Evolutionary conservation across 345 rosid species (phyloP).

Genomic region (Combretum micranthum): DNA sequence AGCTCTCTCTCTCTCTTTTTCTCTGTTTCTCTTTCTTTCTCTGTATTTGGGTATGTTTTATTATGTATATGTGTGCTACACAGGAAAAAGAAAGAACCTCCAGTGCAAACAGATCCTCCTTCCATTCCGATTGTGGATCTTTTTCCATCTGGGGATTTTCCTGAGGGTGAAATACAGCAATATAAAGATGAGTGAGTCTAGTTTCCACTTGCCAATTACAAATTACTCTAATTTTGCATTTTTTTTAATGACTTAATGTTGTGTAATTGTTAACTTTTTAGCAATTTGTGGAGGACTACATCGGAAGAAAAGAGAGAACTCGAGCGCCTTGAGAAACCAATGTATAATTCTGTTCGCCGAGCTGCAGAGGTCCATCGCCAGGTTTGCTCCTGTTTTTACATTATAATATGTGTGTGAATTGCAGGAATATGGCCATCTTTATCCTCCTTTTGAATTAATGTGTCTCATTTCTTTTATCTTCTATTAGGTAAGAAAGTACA

Average conservation of each 20-base stretch:
- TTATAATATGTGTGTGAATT: background rate
- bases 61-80: slow-evolving; percentile 7
- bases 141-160: slow-evolving; percentile 91
- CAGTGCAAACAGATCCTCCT: slow-evolving; percentile 84
- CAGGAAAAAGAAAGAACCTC: slow-evolving; percentile 82
- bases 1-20: slow-evolving; percentile 8
- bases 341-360: slow-evolving; percentile 83
- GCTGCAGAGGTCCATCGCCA: slow-evolving; percentile 99
- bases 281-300: slow-evolving; percentile 91
- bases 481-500: slow-evolving; percentile 71
- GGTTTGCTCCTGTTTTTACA: slow-evolving; percentile 29
- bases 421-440: background rate
- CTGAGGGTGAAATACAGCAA: slow-evolving; percentile 97
- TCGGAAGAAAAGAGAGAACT: slow-evolving; percentile 96
- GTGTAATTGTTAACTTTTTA: slow-evolving; percentile 13
- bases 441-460: background rate
- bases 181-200: slow-evolving; percentile 85
- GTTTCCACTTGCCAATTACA: background rate
- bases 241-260: background rate
- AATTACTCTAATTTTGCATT: too few species aligned
- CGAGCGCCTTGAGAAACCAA: slow-evolving; percentile 79
- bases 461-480: background rate
- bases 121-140: slow-evolving; percentile 65
- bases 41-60: background rate
- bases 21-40: slow-evolving; percentile 1